These are phyloP conservation scores for Bocquillonia castaneifolia DNA, from an alignment of 441 rosid species.

Conservation along the genomic window DNA sequence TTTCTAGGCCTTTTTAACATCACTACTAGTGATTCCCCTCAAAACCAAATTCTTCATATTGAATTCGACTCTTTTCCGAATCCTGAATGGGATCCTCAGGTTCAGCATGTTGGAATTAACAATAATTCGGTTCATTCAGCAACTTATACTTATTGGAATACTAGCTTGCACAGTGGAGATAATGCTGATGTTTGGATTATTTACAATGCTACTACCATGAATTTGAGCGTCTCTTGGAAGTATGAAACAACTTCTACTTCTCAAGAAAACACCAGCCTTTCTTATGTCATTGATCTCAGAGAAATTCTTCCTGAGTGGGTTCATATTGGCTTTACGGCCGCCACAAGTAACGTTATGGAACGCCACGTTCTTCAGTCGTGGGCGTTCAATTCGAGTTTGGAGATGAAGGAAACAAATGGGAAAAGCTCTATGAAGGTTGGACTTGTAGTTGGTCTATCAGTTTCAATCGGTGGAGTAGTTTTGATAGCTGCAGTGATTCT, in stretches of 20 bases:
- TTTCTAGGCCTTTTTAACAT: conserved; percentile 35
- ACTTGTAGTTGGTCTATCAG: conserved; percentile 14
- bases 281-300: conserved; percentile 30
- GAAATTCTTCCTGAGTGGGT: conserved; percentile 37
- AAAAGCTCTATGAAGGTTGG: conserved; percentile 4
- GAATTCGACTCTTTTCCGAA: conserved; percentile 26
- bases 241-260: conserved; percentile 13
- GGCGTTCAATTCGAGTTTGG: conserved; percentile 37
- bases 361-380: conserved; percentile 27
- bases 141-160: conserved; percentile 27
- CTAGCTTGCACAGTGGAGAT: conserved; percentile 27
- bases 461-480: conserved; percentile 3
- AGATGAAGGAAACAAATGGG: neutral
- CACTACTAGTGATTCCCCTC: conserved; percentile 18
- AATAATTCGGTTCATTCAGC: conserved; percentile 38
- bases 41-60: conserved; percentile 9
- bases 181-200: conserved; percentile 25
- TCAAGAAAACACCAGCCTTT: conserved; percentile 29
- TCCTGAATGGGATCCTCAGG: conserved; percentile 43
- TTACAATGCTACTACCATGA: conserved; percentile 30
- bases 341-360: conserved; percentile 25
- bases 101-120: conserved; percentile 40
- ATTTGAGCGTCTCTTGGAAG: conserved; percentile 9
- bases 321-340: conserved; percentile 34
- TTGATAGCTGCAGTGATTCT: neutral